Evolutionary conservation across 2,329 filamentous ascomycete species (phyloP).

Genomic region (Sporothrix mexicana): DNA sequence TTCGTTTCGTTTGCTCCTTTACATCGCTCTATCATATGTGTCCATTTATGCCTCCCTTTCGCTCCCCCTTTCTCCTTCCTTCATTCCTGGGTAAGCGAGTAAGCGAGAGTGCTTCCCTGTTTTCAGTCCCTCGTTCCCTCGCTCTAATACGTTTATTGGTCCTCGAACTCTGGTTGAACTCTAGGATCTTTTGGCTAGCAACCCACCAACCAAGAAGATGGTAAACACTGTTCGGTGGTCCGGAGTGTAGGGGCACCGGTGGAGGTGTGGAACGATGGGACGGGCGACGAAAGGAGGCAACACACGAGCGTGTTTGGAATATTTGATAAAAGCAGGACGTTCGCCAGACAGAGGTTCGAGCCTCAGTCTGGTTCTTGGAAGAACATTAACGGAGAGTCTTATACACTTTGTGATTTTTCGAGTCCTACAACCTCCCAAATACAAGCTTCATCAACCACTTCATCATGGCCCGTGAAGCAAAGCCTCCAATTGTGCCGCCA

Average conservation of each 20-base stretch:
- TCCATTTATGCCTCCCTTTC: neutral
- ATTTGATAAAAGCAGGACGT: neutral
- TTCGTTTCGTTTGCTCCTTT: conserved; percentile 6
- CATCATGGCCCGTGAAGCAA: conserved; percentile 28
- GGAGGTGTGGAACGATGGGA: neutral
- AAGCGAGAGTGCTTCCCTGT: conserved; percentile 15
- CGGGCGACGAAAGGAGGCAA: neutral
- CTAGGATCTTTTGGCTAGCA: neutral
- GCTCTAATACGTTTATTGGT: neutral
- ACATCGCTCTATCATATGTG: neutral
- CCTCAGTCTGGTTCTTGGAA: no score
- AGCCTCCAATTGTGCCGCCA: conserved; percentile 20
- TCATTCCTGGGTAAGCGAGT: conserved; percentile 12
- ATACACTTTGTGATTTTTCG: no score
- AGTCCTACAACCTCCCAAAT: no score
- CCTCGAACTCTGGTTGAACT: no score
- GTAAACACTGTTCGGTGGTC: conserved; percentile 28
- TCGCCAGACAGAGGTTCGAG: no score
- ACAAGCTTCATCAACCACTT: neutral
- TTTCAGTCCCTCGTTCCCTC: neutral
- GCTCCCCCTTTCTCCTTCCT: neutral
- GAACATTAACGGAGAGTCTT: no score
- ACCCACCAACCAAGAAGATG: conserved; percentile 18
- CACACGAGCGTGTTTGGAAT: neutral
- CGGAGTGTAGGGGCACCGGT: conserved; percentile 16